These are phyloP conservation scores for Angophora floribunda DNA, from an alignment of 345 rosid species.

Conservation along the genomic window DNA sequence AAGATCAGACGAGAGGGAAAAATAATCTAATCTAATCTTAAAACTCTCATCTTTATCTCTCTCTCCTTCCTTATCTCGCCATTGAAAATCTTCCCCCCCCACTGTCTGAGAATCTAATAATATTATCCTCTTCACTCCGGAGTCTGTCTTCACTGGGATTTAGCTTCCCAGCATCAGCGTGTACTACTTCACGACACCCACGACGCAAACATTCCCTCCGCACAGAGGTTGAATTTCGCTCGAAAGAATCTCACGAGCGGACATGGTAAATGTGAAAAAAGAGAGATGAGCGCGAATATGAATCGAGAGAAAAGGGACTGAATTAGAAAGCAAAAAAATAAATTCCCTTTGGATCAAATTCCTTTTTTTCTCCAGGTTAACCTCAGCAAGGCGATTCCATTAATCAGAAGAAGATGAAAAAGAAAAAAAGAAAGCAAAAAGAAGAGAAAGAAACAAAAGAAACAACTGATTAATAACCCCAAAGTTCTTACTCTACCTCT, in stretches of 20 bases:
- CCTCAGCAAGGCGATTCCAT: conserved; percentile 13
- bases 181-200: not conserved
- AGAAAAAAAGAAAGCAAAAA: not conserved
- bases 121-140: not conserved
- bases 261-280: not conserved
- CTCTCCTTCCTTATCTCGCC: not conserved
- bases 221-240: not conserved
- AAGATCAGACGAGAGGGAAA: conserved; percentile 2
- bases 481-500: not conserved
- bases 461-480: not conserved
- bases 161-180: not conserved
- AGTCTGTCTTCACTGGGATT: not conserved
- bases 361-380: conserved; percentile 11
- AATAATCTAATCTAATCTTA: not conserved
- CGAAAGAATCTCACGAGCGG: not conserved
- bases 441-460: not conserved
- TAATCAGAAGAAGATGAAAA: not conserved
- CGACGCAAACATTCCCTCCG: not conserved
- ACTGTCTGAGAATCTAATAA: not conserved
- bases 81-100: not conserved
- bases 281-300: not conserved
- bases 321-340: not conserved
- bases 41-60: not conserved
- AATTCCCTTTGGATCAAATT: conserved; percentile 13
- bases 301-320: not conserved